These are phyloP conservation scores for Mycena indigotica DNA, from an alignment of 768 basidiomycete species.

Conservation along the genomic window DNA sequence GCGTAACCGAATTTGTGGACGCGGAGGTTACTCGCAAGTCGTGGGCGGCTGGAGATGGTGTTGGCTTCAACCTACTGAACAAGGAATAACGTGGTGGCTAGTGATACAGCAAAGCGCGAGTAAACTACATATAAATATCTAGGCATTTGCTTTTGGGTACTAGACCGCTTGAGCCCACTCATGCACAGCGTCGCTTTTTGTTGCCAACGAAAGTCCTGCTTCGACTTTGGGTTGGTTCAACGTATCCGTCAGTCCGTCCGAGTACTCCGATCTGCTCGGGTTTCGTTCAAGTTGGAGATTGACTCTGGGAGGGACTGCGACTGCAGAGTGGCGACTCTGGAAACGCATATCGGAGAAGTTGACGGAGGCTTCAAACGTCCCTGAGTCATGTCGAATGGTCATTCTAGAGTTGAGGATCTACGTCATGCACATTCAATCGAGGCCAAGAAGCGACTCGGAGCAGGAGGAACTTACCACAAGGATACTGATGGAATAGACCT, in stretches of 20 bases:
- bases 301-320: not conserved
- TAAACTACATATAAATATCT: too few species aligned
- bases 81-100: too few species aligned
- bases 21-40: not conserved
- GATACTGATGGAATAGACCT: constrained; percentile 27
- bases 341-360: constrained; percentile 1
- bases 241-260: not conserved
- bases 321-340: not conserved
- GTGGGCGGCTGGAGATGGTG: not conserved
- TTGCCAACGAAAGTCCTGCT: too few species aligned
- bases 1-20: not conserved
- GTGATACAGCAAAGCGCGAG: too few species aligned
- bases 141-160: too few species aligned
- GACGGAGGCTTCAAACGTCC: not conserved
- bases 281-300: not conserved
- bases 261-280: not conserved
- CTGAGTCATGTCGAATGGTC: not conserved
- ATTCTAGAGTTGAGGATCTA: constrained; percentile 4
- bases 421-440: too few species aligned
- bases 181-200: too few species aligned
- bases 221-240: too few species aligned
- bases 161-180: too few species aligned
- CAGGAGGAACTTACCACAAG: not conserved
- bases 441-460: too few species aligned
- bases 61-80: not conserved